Conservation (phyloP, 805 yeast species). For the Candida chilensis region DNA sequence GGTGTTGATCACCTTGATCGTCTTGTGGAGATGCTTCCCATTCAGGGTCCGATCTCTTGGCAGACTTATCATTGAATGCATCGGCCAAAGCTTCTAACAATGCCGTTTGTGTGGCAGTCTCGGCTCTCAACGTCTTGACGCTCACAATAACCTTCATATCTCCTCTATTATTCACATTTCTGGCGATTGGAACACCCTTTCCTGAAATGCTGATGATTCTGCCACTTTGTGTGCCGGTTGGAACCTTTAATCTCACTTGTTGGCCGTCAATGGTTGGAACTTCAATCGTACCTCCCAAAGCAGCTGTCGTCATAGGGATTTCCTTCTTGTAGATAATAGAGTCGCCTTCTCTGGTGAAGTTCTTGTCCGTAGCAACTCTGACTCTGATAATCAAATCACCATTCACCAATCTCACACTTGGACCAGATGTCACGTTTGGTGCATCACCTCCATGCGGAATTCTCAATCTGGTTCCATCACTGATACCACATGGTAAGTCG, state of each 20-base stretch:
- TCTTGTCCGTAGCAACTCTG: conserved; percentile 65
- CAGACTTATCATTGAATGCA: conserved; percentile 70
- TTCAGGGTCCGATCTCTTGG: conserved; percentile 56
- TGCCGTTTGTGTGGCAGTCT: conserved; percentile 78
- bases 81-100: conserved; percentile 92
- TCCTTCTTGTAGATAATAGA: conserved; percentile 58
- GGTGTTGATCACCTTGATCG: neutral
- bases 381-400: conserved; percentile 88
- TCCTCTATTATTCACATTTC: conserved; percentile 53
- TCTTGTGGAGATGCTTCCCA: conserved; percentile 16
- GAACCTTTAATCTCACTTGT: conserved; percentile 65
- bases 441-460: conserved; percentile 87
- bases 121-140: conserved; percentile 66
- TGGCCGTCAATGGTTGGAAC: conserved; percentile 89
- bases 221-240: conserved; percentile 79
- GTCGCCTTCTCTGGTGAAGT: conserved; percentile 57
- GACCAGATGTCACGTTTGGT: conserved; percentile 68
- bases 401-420: conserved; percentile 56
- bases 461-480: conserved; percentile 78
- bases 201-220: conserved; percentile 68
- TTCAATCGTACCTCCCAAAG: conserved; percentile 84
- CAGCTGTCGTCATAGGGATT: conserved; percentile 92
- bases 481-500: conserved; percentile 82
- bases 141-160: conserved; percentile 68
- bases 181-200: conserved; percentile 73